phyloP scores from a whole-genome alignment of 1,284 basidiomycete species.

The Coriolopsis trogii region DNA sequence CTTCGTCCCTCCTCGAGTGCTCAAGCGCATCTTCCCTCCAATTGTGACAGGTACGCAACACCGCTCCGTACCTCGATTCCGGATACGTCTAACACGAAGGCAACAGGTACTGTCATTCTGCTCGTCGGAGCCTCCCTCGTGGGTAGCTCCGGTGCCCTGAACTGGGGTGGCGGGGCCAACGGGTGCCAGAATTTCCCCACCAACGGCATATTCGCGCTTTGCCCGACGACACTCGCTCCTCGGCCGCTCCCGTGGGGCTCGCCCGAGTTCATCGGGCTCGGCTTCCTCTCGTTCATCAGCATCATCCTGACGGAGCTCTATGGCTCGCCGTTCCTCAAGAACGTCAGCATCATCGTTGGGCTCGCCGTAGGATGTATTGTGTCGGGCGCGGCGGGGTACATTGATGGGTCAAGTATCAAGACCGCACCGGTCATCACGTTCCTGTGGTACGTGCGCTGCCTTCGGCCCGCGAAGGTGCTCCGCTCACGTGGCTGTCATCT shows the following conservation, averaged over 20 bases:
- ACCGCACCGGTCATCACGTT: conserved; percentile 79
- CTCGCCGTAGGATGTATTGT: conserved; percentile 79
- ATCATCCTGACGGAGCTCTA: conserved; percentile 81
- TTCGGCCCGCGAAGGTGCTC: too few species aligned
- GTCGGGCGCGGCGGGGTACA: conserved; percentile 75
- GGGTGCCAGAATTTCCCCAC: conserved; percentile 61
- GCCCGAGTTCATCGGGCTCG: conserved; percentile 82
- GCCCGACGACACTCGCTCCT: conserved; percentile 70
- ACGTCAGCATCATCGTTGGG: conserved; percentile 73
- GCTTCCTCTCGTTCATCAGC: conserved; percentile 80
- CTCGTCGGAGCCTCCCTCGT: conserved; percentile 81
- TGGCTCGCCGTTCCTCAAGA: conserved; percentile 84
- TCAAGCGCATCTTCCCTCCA: conserved; percentile 80
- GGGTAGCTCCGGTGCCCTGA: conserved; percentile 71
- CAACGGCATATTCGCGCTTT: conserved; percentile 68
- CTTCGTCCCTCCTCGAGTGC: conserved; percentile 65
- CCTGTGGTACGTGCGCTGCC: too few species aligned
- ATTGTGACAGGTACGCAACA: conserved; percentile 84
- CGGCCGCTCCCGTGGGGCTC: conserved; percentile 70
- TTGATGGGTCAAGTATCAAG: conserved; percentile 63
- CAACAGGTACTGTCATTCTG: conserved; percentile 72
- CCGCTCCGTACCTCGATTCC: too few species aligned
- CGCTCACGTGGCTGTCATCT: too few species aligned
- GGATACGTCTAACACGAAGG: too few species aligned
- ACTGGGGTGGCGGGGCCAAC: conserved; percentile 86